Base-by-base conservation (phyloP, 768 basidiomycete genomes). In the Tricholoma saponaceum region DNA sequence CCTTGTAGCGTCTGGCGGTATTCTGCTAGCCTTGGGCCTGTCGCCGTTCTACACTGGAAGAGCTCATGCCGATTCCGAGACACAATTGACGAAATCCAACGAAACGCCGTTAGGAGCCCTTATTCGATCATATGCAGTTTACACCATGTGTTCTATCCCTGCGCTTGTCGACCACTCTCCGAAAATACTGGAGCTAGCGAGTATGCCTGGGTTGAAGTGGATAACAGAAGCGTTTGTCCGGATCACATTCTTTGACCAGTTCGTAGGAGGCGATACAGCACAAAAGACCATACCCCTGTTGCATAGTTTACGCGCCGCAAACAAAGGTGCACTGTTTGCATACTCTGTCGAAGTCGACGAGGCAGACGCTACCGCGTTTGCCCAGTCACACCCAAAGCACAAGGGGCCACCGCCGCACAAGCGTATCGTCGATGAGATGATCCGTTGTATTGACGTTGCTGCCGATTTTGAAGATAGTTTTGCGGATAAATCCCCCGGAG, bases 321-420 rank as follows among this genome's bases (percentile, higher is more conserved):
- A 90, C 64, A 89, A 86, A 59, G 95, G 92, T 2, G 77, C 81
- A 8, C 72, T 97, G 12, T 83, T 97, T 61, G 86, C 81, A 20
- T 96, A 97, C 72, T 89, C 86, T 51, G 92, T 92, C 25, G 92
- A 95, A 70, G 92, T 90, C 10, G 85, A 92, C 62, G 82, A 86
- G 63, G 70, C 70, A 10, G 77, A 83, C 37, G 81, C 81, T 4
- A 73, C 75, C 0, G 75, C 56, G 18, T 46, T 46, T 25, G 60
- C 57, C 6, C 30, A 56, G 2, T 54, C 61, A 52, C 57, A 59
- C 49, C 58, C 62, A 33, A 43, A 61, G 53, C 62, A 66, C 43
- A 63, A 62, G 28, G 63, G 69, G 35, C 54, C 63, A 5, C 72
- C 72, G 8, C 70, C 75, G 5, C 79, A 90, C 70, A 84, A 86